Base-by-base conservation (phyloP, 768 basidiomycete genomes). In the Dentipellis fragilis region DNA sequence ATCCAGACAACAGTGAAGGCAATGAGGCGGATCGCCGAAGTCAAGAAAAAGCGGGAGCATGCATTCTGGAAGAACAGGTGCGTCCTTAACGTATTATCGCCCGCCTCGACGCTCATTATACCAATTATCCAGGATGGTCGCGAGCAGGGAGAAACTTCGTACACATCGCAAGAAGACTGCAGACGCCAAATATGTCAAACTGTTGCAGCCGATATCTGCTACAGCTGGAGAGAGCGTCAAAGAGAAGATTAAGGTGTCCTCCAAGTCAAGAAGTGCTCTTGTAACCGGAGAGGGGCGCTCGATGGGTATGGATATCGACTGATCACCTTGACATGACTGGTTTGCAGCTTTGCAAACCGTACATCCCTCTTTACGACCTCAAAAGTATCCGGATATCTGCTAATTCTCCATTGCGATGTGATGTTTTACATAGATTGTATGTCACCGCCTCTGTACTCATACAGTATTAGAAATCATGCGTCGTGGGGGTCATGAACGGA, bases 11-110 rank as follows among this genome's bases (percentile, higher is more conserved):
- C 96, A 10, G 78, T 98, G 69, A 88, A 89, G 74, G 95, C 93
- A 37, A 98, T 99, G 87, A 93, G 93, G 72, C 81, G 96, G 57
- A 75, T 99, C 39, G 84, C 84, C 59, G 93, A 98, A 72, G 93
- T 99, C 75, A 92, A 87, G 69, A 76, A 80, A 59, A 82, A 85
- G 67, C 79, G 96, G 69, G 96, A 98, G 67, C 80, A 85, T 58
- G 92, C 89, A 19, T 98, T 98, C 81, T 98, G 86, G 85, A 98
- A 93, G 73, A 89, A 89, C 75, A 81, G 88, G 87, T 83, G 56
- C 57, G 73, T 29, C 65, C 57, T 23, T 22, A 40, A 39, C 40
- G 9, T 39, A 16, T 19, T 39, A 37, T 36, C 10, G n/a, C 38
- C 51, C n/a, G 45, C 16, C 3, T 12, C n/a, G 40, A 36, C 35